Base-by-base conservation (phyloP, 2,329 filamentous ascomycete genomes). In the Calonectria montana region DNA sequence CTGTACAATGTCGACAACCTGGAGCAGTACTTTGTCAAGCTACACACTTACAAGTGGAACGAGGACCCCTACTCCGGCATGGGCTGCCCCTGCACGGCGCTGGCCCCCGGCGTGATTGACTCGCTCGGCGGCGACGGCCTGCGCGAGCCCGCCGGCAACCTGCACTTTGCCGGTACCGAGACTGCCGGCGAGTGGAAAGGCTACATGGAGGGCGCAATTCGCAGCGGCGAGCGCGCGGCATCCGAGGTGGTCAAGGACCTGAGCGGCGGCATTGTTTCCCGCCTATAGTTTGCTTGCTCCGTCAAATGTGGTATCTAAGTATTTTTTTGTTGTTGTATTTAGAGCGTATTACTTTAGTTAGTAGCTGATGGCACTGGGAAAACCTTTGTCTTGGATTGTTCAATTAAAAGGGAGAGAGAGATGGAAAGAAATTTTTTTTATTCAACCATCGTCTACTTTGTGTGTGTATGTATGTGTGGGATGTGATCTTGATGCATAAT, bases 1-100 rank as follows among this genome's bases (percentile, higher is more conserved):
- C 61, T 82, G 1, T 83, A 76, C 69, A 65, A 73, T 5, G 41
- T 72, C n/a, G 47, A 64, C 2, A 53, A 68, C 57, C 47, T 79
- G 4, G 43, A 65, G 4, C 27, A 63, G 2, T 73, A 82, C 15
- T 83, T 83, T n/a, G 62, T 84, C 16, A 69, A 80, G n/a, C 77
- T 83, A 67, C 67, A 81, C 8, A 74, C 75, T 2, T 80, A 83
- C 41, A 82, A 85, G 39, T 87, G 85, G 86, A 69, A 74, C 4
- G 74, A 80, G 1, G 84, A 87, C 37, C 76, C 81, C 64, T 84
- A 74, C 15, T 78, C 81, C 0, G 83, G 84, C 31, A 80, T 75
- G 72, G 86, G 86, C 0, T 86, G 84, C 57, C 85, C 86, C 0
- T 85, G 82, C 71, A 75, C 84, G 1, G 72, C 78, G 0, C 74